Evolutionary conservation across 2,329 filamentous ascomycete species (phyloP), one percentile per base, ranked within the genome.

Genomic region (Fusarium sp.): DNA sequence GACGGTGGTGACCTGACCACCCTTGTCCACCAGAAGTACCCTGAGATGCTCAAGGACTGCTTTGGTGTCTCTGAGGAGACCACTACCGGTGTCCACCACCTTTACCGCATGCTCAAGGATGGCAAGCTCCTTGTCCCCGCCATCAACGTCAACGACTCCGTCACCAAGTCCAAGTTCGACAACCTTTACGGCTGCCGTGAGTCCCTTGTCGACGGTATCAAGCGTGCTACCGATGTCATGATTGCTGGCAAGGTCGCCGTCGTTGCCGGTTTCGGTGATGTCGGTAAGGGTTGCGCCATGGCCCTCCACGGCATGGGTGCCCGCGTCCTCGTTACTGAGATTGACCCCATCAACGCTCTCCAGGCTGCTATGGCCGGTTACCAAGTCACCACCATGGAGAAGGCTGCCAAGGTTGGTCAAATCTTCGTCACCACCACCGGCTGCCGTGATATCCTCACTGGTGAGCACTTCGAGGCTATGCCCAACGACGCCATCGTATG

Each of bases 121-220:
- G 90, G 90, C 84, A 89, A 91, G 85, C 94, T 98, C 77, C 92
- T 98, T 74, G 94, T 98, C 78, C 96, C 96, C 78, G 90, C 96
- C 86, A 94, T 98, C 92, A 99, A 99, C 87, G 96, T 99, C 90
- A 98, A 99, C 89, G 96, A 99, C 92, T 95, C 93, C 69, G 96
- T 99, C 84, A 99, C 96, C 87, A 99, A 98, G 93, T 98, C 95
- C 88, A 99, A 99, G 91, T 99, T 99, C 85, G 96, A 98, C 91
- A 99, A 99, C 92, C 89, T 98, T 78, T 99, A 98, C 91, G 96
- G 96, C 83, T 98, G 96, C 94, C 93, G 95, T 84, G 96, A 98
- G 89, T 98, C 96, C 75, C 93, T 99, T 81, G 92, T 99, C 82
- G 96, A 99, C 85, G 96, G 96, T 85, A 98, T 99, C 92, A 99